These are phyloP conservation scores for Scheffersomyces stambukii DNA, from an alignment of 1,139 yeast species.

Conservation along the genomic window DNA sequence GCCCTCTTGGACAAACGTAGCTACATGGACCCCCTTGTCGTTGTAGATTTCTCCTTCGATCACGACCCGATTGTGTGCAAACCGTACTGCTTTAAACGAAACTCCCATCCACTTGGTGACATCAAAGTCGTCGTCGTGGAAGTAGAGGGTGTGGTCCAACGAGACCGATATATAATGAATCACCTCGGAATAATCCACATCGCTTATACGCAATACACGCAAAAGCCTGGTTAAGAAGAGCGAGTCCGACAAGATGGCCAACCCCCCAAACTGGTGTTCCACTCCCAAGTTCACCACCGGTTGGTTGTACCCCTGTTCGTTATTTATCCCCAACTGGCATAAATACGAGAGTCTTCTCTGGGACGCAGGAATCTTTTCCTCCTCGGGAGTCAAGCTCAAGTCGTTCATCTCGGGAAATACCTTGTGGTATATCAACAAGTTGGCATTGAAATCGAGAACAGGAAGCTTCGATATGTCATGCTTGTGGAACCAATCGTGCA, in stretches of 20 bases:
- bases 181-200: conserved; percentile 20
- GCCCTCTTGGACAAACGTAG: conserved; percentile 69
- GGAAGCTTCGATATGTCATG: conserved; percentile 16
- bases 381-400: conserved; percentile 21
- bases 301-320: conserved; percentile 15
- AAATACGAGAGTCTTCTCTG: conserved; percentile 41
- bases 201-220: conserved; percentile 23
- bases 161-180: conserved; percentile 48
- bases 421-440: conserved; percentile 23
- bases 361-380: conserved; percentile 21
- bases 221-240: conserved; percentile 46
- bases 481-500: conserved; percentile 25
- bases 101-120: conserved; percentile 53
- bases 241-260: conserved; percentile 62
- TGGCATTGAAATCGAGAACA: conserved; percentile 14
- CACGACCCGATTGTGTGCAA: conserved; percentile 52
- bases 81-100: conserved; percentile 47
- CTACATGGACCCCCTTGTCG: conserved; percentile 50
- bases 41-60: conserved; percentile 58
- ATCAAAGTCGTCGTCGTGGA: conserved; percentile 55
- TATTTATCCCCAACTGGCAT: conserved; percentile 36
- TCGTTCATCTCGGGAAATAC: conserved; percentile 39
- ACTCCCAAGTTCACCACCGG: conserved; percentile 11
- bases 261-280: conserved; percentile 51
- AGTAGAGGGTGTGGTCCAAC: conserved; percentile 65